Evolutionary conservation across 2,329 filamentous ascomycete species (phyloP).

Genomic region (Xylogone sp.): DNA sequence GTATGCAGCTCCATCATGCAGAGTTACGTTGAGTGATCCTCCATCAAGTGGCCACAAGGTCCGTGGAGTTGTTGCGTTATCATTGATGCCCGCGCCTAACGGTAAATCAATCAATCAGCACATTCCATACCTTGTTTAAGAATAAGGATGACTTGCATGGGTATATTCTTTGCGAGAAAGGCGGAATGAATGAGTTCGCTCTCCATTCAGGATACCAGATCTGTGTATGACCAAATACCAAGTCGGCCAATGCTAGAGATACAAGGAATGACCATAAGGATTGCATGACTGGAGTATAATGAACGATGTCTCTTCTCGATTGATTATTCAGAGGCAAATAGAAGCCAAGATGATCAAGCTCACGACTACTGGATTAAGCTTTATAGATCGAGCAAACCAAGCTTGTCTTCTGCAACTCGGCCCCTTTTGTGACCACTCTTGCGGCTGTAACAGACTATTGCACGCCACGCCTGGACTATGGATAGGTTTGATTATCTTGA

Average conservation of each 20-base stretch:
- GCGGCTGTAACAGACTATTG: too few relatives aligned
- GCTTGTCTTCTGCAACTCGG: too few relatives aligned
- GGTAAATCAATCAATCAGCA: not conserved
- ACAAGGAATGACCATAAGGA: not conserved
- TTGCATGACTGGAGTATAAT: not conserved
- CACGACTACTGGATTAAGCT: too few relatives aligned
- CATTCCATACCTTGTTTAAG: too few relatives aligned
- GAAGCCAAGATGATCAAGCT: too few relatives aligned
- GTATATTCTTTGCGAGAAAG: too few relatives aligned
- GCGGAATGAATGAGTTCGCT: constrained; percentile 5
- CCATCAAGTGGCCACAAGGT: not conserved
- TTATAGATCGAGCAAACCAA: too few relatives aligned
- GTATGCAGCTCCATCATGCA: constrained; percentile 1
- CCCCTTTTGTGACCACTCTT: too few relatives aligned
- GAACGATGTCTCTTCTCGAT: not conserved
- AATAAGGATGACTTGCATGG: too few relatives aligned
- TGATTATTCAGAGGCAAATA: too few relatives aligned
- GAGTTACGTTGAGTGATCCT: not conserved
- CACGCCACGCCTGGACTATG: too few relatives aligned
- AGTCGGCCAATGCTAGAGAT: not conserved
- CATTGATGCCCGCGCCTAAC: constrained; percentile 9
- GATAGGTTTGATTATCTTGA: too few relatives aligned
- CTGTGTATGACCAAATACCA: constrained; percentile 4
- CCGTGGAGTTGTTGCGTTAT: constrained; percentile 1
- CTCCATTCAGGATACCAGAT: constrained; percentile 6